Conservation (phyloP, 176 grass and related monocot species). For the Poa pratensis region DNA sequence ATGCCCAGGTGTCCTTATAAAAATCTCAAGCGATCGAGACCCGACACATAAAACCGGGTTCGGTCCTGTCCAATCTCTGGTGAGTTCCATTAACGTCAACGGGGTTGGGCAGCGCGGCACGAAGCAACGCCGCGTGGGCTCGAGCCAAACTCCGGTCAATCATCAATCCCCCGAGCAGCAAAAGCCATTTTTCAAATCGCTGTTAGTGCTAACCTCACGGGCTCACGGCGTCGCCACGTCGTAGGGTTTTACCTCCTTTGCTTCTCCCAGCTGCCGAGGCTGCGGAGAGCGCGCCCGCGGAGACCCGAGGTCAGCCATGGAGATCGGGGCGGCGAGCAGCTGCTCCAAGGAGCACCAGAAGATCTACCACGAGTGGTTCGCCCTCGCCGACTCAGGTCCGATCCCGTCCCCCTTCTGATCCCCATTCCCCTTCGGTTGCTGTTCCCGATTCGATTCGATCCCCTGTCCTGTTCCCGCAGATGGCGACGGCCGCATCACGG, state of each 20-base stretch:
- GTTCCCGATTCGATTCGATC: not conserved
- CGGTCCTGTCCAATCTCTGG: too few relatives aligned
- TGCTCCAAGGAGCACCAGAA: constrained; percentile 78
- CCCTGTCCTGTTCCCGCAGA: constrained; percentile 36
- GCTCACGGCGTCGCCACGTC: not conserved
- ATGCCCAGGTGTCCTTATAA: too few relatives aligned
- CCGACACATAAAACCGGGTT: too few relatives aligned
- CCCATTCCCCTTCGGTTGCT: too few relatives aligned
- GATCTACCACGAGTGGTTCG: constrained; percentile 92
- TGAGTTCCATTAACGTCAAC: too few relatives aligned
- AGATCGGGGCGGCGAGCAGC: constrained; percentile 68
- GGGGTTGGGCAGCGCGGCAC: constrained; percentile 14
- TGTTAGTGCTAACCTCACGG: not conserved
- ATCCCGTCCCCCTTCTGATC: not conserved
- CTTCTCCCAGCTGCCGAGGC: constrained; percentile 40
- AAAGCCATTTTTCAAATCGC: constrained; percentile 26
- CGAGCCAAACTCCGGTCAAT: constrained; percentile 34
- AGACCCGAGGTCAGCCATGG: constrained; percentile 75
- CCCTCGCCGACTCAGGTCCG: constrained; percentile 84
- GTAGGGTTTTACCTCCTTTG: constrained; percentile 48
- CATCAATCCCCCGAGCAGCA: not conserved
- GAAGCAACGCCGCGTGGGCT: constrained; percentile 15
- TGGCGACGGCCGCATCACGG: constrained; percentile 94
- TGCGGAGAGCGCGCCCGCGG: too few relatives aligned
- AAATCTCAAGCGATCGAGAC: too few relatives aligned